A percentile compares a stretch with the other conserved stretches of the same genome.
These are phyloP conservation scores for Hanseniaspora hatyaiensis DNA, from an alignment of 805 yeast genomes.

Conservation along the genomic window DNA sequence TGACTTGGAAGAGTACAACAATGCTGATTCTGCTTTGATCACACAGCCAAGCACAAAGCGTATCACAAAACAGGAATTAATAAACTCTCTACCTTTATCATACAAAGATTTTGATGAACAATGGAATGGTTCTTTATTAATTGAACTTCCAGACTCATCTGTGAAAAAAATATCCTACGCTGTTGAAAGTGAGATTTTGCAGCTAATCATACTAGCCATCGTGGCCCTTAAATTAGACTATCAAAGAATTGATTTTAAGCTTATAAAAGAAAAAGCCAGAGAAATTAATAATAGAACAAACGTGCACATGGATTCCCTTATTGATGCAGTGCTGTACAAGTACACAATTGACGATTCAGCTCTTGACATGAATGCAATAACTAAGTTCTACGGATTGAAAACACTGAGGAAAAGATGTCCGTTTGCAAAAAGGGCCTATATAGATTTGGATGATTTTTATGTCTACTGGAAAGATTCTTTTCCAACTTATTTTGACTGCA, in stretches of 20 bases:
- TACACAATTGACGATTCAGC: conserved; percentile 18
- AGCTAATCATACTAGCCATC: conserved; percentile 3
- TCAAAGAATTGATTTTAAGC: neutral
- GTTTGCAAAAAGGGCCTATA: conserved; percentile 17
- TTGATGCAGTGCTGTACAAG: neutral
- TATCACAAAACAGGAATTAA: conserved; percentile 29
- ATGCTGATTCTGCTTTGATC: conserved; percentile 1
- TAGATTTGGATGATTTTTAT: conserved; percentile 42
- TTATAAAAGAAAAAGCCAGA: neutral
- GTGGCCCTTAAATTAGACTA: conserved; percentile 7
- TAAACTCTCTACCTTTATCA: conserved; percentile 43
- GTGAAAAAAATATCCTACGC: conserved; percentile 3
- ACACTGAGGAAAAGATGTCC: conserved; percentile 35
- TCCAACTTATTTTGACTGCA: conserved; percentile 52
- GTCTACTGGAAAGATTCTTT: conserved; percentile 51
- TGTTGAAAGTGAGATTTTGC: conserved; percentile 4
- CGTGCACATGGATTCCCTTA: neutral
- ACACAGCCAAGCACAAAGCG: neutral
- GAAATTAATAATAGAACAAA: neutral
- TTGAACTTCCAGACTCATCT: conserved; percentile 31
- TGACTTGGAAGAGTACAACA: conserved; percentile 23
- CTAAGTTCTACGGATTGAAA: conserved; percentile 54
- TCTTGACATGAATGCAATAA: conserved; percentile 32
- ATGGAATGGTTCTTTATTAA: conserved; percentile 56
- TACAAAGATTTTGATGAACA: conserved; percentile 37